Conservation (phyloP, 371 early-diverging fungal genomes). For the Mortierella sp. region DNA sequence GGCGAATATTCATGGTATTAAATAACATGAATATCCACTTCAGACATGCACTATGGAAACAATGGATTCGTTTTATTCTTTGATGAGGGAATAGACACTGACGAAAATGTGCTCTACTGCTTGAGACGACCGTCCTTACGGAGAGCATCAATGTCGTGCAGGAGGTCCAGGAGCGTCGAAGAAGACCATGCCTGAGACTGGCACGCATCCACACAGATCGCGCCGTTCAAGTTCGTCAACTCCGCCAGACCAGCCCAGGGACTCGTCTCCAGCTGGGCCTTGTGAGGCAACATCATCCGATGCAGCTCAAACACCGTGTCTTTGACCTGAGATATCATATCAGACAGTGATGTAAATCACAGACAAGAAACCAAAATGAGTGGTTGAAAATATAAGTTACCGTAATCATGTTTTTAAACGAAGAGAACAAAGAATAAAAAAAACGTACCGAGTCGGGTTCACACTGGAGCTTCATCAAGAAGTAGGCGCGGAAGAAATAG, state of each 20-base stretch:
- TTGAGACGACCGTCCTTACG: constrained; percentile 13
- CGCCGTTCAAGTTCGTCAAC: constrained; percentile 92
- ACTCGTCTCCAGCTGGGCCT: constrained; percentile 73
- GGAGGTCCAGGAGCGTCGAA: constrained; percentile 79
- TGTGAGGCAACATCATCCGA: constrained; percentile 79
- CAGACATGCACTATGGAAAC: too few species aligned
- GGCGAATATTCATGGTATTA: too few species aligned
- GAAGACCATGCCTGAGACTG: constrained; percentile 97
- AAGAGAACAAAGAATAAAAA: too few species aligned
- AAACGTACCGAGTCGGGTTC: constrained; percentile 37
- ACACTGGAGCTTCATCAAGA: constrained; percentile 70
- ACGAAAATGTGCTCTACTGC: background rate
- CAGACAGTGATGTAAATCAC: too few species aligned
- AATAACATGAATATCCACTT: too few species aligned
- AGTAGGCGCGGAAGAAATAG: constrained; percentile 88
- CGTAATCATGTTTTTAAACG: too few species aligned
- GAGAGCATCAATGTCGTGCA: constrained; percentile 55
- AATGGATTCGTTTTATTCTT: too few species aligned
- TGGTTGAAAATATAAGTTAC: too few species aligned
- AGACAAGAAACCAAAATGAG: too few species aligned
- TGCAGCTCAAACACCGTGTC: constrained; percentile 66
- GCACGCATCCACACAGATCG: constrained; percentile 86
- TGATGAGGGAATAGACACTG: too few species aligned
- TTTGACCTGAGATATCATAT: constrained; percentile 39
- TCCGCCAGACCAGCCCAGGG: constrained; percentile 95